These are phyloP conservation scores for Protea cynaroides DNA, from an alignment of 164 flowering plant genomes.

Conservation along the genomic window DNA sequence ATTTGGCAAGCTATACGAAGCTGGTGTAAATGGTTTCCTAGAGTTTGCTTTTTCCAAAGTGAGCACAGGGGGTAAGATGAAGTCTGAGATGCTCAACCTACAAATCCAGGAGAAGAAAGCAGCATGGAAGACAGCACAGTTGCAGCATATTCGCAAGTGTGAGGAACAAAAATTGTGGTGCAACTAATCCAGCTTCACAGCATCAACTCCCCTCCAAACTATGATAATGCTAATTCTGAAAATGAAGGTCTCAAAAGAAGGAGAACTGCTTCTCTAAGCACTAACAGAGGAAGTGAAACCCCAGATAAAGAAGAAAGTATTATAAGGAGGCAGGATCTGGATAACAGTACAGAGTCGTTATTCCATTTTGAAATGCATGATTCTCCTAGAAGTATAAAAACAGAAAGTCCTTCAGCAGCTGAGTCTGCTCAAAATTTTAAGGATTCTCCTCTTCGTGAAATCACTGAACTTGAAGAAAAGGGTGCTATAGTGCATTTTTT, in stretches of 20 bases:
- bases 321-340: slow-evolving; percentile 25
- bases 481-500: slow-evolving; percentile 8
- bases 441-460: slow-evolving; percentile 36
- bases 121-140: slow-evolving; percentile 90
- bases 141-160: slow-evolving; percentile 75
- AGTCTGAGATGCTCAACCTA: no score
- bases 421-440: slow-evolving; percentile 27
- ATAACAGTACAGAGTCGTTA: slow-evolving; percentile 23
- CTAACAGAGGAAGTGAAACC: slow-evolving; percentile 21
- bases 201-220: slow-evolving; percentile 32
- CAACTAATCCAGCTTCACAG: slow-evolving; percentile 64
- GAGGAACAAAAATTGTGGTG: slow-evolving; percentile 83
- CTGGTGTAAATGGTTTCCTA: no score
- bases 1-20: no score
- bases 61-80: no score
- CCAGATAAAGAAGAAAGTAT: slow-evolving; percentile 27
- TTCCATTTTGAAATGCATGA: slow-evolving; percentile 35
- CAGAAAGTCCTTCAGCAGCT: slow-evolving; percentile 29
- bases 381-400: slow-evolving; percentile 29
- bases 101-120: slow-evolving; percentile 96
- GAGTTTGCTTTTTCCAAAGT: no score
- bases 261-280: slow-evolving; percentile 28
- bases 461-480: slow-evolving; percentile 57
- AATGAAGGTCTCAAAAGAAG: slow-evolving; percentile 56
- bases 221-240: slow-evolving; percentile 33